A percentile compares a stretch with the other conserved stretches of the same genome.
phyloP scores from a whole-genome alignment of 139 green algal species.

The Tetradesmus obliquus region DNA sequence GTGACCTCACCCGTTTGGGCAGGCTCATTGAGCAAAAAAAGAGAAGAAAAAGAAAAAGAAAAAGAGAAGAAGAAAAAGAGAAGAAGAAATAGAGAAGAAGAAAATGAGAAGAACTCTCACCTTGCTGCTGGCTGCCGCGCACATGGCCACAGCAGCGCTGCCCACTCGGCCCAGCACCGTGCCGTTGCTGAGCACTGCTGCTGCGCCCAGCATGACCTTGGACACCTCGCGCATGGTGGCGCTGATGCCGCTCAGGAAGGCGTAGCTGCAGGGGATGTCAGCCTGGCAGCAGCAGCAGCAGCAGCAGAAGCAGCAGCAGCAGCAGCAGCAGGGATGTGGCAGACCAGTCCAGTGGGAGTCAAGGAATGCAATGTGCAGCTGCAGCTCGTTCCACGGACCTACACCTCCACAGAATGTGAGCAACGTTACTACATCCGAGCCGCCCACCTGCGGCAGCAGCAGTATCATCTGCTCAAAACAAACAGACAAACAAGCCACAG shows the following conservation, averaged over 20 bases:
- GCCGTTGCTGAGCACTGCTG: slow-evolving; percentile 94
- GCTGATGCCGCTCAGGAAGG: slow-evolving; percentile 77
- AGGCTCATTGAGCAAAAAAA: too few species aligned
- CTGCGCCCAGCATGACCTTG: slow-evolving; percentile 89
- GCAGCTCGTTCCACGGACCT: too few species aligned
- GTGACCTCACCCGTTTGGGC: too few species aligned
- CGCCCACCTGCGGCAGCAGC: not conserved
- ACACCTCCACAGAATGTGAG: too few species aligned
- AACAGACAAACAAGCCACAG: too few species aligned
- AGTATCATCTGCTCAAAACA: not conserved
- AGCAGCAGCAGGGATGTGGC: not conserved
- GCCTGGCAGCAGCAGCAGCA: slow-evolving; percentile 58
- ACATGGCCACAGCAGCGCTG: slow-evolving; percentile 86
- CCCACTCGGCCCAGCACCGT: slow-evolving; percentile 88
- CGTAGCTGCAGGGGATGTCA: slow-evolving; percentile 86
- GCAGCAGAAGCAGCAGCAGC: not conserved
- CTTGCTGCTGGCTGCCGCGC: slow-evolving; percentile 68
- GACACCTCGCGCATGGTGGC: slow-evolving; percentile 80
- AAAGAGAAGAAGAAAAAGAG: too few species aligned
- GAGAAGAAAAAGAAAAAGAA: too few species aligned
- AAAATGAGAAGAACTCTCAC: not conserved
- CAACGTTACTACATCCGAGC: too few species aligned
- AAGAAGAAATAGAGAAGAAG: too few species aligned
- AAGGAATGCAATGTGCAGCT: too few species aligned
- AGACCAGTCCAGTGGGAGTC: too few species aligned